Conservation (phyloP, 306 rosid genomes). For the Parietaria judaica region DNA sequence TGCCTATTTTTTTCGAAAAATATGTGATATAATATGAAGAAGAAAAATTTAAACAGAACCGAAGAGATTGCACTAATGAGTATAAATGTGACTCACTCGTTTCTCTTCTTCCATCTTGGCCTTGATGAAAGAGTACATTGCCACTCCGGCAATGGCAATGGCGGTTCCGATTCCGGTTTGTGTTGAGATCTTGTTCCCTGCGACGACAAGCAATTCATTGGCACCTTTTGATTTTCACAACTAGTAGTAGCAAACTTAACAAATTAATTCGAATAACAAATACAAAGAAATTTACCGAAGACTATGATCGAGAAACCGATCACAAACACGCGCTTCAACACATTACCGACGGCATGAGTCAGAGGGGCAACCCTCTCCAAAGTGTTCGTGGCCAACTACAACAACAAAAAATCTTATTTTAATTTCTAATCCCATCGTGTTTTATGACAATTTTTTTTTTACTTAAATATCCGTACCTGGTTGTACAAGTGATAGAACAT, state of each 20-base stretch:
- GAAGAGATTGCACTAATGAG: too few relatives aligned
- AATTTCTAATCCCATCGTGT: too few relatives aligned
- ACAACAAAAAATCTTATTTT: not conserved
- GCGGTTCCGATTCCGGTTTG: slow-evolving; percentile 67
- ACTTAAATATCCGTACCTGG: slow-evolving; percentile 34
- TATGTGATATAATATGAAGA: too few relatives aligned
- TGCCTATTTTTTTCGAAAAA: too few relatives aligned
- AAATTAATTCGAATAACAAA: not conserved
- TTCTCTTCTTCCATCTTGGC: slow-evolving; percentile 66
- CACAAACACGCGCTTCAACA: slow-evolving; percentile 73
- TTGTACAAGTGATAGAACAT: slow-evolving; percentile 71
- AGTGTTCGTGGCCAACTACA: slow-evolving; percentile 71
- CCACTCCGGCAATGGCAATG: slow-evolving; percentile 74
- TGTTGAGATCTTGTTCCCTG: slow-evolving; percentile 67
- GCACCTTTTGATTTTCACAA: not conserved
- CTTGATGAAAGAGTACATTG: slow-evolving; percentile 62
- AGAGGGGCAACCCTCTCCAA: slow-evolving; percentile 71
- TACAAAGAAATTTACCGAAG: slow-evolving; percentile 36
- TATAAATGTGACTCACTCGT: slow-evolving; percentile 22
- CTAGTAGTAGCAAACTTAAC: not conserved
- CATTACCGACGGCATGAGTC: slow-evolving; percentile 78
- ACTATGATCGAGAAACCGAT: slow-evolving; percentile 71
- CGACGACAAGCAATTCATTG: not conserved
- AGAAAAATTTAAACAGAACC: too few relatives aligned
- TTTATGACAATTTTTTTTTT: too few relatives aligned